Percentiles rank a stretch among this genome's conserved stretches.
phyloP scores from a whole-genome alignment of 1,139 yeast species.

The Saccharomyces hybrid region DNA sequence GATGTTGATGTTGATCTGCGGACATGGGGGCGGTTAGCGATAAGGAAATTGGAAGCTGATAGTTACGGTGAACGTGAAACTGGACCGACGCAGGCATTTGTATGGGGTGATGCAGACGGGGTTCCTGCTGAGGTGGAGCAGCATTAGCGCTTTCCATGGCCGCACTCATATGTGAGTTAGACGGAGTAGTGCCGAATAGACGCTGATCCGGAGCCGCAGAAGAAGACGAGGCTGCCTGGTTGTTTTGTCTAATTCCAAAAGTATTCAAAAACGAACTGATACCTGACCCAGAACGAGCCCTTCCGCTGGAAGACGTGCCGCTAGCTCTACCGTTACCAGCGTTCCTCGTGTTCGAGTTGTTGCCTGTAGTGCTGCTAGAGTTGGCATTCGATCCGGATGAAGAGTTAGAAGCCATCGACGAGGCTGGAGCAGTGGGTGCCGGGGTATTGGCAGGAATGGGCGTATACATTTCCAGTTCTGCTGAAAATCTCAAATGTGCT shows the following conservation, averaged over 20 bases:
- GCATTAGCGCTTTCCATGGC: background rate
- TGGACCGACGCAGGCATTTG: slow-evolving; percentile 1
- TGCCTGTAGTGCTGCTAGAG: slow-evolving; percentile 1
- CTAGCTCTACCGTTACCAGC: background rate
- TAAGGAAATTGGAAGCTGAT: slow-evolving; percentile 4
- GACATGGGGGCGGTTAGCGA: slow-evolving; percentile 1
- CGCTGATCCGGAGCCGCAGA: slow-evolving; percentile 3
- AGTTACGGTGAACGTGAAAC: slow-evolving; percentile 1
- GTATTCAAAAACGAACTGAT: slow-evolving; percentile 21
- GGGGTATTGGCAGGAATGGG: background rate
- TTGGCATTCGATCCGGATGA: slow-evolving; percentile 1
- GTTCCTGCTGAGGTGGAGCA: background rate
- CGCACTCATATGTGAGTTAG: background rate
- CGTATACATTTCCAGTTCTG: background rate
- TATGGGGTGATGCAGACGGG: background rate
- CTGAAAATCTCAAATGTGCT: background rate
- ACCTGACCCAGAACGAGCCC: slow-evolving; percentile 7
- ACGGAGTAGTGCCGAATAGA: slow-evolving; percentile 1
- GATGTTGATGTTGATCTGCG: slow-evolving; percentile 1
- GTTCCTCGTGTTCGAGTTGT: background rate
- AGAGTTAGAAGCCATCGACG: background rate
- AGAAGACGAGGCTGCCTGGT: background rate
- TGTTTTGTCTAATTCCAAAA: slow-evolving; percentile 25
- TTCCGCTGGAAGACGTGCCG: background rate
- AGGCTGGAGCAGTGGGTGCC: background rate